phyloP scores from a whole-genome alignment of 352 stramenopile species.

The Halophytophthora polymorphica region DNA sequence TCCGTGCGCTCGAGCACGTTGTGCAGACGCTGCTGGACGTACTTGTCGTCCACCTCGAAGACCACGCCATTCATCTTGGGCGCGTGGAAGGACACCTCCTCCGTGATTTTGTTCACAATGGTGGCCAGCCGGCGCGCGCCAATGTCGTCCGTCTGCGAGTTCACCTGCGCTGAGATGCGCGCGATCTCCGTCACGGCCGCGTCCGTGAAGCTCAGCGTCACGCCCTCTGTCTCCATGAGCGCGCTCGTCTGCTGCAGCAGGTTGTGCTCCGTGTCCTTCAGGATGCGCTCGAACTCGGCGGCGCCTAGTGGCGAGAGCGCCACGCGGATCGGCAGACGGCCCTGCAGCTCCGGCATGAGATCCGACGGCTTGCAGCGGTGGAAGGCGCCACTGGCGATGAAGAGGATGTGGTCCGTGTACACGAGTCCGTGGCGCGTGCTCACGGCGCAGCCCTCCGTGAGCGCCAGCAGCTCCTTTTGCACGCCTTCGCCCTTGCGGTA shows the following conservation, averaged over 20 bases:
- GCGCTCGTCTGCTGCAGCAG: slow-evolving; percentile 95
- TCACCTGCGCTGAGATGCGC: slow-evolving; percentile 90
- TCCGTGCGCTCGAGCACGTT: slow-evolving; percentile 94
- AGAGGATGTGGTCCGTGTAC: slow-evolving; percentile 99
- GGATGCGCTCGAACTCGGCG: slow-evolving; percentile 97
- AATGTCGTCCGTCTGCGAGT: slow-evolving; percentile 97
- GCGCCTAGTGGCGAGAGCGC: slow-evolving; percentile 96
- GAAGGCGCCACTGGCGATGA: slow-evolving; percentile 96
- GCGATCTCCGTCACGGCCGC: slow-evolving; percentile 97
- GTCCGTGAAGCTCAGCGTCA: slow-evolving; percentile 94
- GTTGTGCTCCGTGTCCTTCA: slow-evolving; percentile 96
- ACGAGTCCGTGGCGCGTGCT: slow-evolving; percentile 93
- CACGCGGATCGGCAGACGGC: slow-evolving; percentile 97
- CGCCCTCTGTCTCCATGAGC: slow-evolving; percentile 95
- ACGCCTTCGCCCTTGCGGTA: slow-evolving; percentile 94
- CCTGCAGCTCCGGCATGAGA: slow-evolving; percentile 97
- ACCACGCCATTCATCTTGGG: slow-evolving; percentile 82
- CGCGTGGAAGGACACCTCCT: slow-evolving; percentile 97
- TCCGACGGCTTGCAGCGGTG: slow-evolving; percentile 97
- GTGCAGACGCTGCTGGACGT: slow-evolving; percentile 91
- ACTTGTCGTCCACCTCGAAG: slow-evolving; percentile 91
- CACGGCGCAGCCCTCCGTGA: slow-evolving; percentile 96
- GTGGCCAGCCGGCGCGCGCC: slow-evolving; percentile 96
- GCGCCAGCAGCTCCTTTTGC: slow-evolving; percentile 97
- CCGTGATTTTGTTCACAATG: slow-evolving; percentile 96